Evolutionary conservation across 2,329 filamentous ascomycete species (phyloP).

Genomic region (Ophiostoma tasmaniense): DNA sequence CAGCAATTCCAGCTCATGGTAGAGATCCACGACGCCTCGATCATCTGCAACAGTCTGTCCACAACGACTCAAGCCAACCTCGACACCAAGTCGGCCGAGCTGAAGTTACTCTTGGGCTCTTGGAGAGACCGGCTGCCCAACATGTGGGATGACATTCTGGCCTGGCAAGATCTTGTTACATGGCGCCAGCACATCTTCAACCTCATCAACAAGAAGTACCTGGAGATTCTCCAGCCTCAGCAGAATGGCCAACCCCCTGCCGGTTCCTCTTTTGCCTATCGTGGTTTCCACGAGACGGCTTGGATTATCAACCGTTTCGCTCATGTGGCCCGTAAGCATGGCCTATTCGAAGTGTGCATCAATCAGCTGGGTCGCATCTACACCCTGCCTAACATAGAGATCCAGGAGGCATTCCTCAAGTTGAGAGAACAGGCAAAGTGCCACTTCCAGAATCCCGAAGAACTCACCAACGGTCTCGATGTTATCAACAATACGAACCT

Average conservation of each 20-base stretch:
- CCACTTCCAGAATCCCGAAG: constrained; percentile 91
- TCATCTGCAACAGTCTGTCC: constrained; percentile 86
- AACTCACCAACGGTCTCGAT: constrained; percentile 85
- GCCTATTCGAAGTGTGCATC: constrained; percentile 93
- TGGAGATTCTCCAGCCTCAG: constrained; percentile 71
- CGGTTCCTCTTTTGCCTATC: constrained; percentile 89
- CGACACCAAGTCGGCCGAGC: constrained; percentile 88
- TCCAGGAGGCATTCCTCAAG: constrained; percentile 97
- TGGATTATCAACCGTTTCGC: constrained; percentile 99
- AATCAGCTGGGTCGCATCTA: constrained; percentile 96
- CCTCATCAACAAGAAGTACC: constrained; percentile 89
- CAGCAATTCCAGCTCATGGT: constrained; percentile 98
- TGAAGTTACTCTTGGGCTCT: constrained; percentile 85
- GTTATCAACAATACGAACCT: constrained; percentile 99
- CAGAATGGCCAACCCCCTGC: constrained; percentile 61
- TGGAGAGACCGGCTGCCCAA: constrained; percentile 96
- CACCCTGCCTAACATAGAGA: constrained; percentile 97
- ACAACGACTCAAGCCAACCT: constrained; percentile 78
- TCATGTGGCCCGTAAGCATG: constrained; percentile 94
- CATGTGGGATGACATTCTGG: constrained; percentile 98
- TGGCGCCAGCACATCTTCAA: constrained; percentile 99
- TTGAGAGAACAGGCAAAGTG: constrained; percentile 97
- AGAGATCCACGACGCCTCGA: constrained; percentile 92
- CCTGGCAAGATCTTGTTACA: constrained; percentile 98
- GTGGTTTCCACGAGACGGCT: constrained; percentile 95